Evolutionary conservation across 1,139 yeast species (phyloP).

Genomic region (Taphrina betulina): DNA sequence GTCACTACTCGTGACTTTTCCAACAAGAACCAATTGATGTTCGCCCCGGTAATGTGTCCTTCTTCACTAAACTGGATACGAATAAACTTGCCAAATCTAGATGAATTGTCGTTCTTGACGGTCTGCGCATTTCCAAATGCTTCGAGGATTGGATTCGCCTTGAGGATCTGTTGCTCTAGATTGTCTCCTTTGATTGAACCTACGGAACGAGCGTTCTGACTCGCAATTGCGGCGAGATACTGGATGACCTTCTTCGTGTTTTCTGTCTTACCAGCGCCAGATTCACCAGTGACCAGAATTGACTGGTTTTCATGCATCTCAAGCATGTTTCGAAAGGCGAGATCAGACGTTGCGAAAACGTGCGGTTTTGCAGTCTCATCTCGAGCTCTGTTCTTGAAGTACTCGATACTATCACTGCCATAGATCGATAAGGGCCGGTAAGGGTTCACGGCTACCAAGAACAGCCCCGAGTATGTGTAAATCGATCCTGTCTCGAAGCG

Average conservation of each 20-base stretch:
- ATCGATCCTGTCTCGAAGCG: constrained; percentile 78
- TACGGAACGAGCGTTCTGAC: too few relatives aligned
- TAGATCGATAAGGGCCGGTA: constrained; percentile 77
- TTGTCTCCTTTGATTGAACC: too few relatives aligned
- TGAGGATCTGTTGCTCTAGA: constrained; percentile 81
- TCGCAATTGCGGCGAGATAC: constrained; percentile 76
- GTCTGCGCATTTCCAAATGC: constrained; percentile 98
- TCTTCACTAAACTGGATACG: constrained; percentile 70
- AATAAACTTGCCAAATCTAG: constrained; percentile 95
- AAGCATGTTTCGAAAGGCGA: constrained; percentile 75
- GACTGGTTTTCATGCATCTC: constrained; percentile 76
- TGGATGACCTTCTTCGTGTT: constrained; percentile 95
- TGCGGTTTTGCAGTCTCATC: constrained; percentile 68
- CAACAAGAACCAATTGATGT: constrained; percentile 87
- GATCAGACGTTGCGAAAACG: constrained; percentile 86
- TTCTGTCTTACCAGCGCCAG: constrained; percentile 98
- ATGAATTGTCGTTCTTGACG: constrained; percentile 87
- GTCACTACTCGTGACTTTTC: constrained; percentile 92
- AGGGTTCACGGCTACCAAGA: constrained; percentile 94
- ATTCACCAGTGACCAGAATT: constrained; percentile 93
- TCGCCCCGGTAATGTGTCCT: constrained; percentile 79
- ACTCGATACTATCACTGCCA: constrained; percentile 56
- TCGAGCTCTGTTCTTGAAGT: constrained; percentile 51
- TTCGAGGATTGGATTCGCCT: constrained; percentile 93
- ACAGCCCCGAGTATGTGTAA: constrained; percentile 79